Evolutionary conservation across 768 basidiomycete genomes (phyloP).

Genomic region (Sporobolomyces roseus): DNA sequence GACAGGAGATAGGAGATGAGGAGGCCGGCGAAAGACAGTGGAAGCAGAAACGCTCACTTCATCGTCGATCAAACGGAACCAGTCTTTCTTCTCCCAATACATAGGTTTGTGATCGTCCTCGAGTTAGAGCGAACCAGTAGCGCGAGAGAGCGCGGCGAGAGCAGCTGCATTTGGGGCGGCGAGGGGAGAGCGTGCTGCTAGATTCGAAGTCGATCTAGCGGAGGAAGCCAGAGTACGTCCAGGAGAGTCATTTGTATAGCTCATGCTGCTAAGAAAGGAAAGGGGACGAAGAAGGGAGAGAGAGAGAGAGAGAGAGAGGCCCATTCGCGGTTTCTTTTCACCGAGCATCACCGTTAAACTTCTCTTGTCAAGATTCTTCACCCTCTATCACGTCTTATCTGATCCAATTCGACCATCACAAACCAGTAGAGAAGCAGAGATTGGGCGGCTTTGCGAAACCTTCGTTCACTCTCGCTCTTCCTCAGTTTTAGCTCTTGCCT

Average conservation of each 20-base stretch:
- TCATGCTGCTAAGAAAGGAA: not conserved
- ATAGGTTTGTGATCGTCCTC: not conserved
- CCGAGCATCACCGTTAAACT: too few relatives aligned
- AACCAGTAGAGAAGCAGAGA: too few relatives aligned
- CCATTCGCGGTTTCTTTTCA: too few relatives aligned
- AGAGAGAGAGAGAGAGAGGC: too few relatives aligned
- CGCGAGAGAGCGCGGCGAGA: not conserved
- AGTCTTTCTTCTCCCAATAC: not conserved
- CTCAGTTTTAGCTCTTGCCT: not conserved
- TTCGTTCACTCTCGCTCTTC: not conserved
- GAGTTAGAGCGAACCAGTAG: not conserved
- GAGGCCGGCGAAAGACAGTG: too few relatives aligned
- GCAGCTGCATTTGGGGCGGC: not conserved
- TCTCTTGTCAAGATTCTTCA: too few relatives aligned
- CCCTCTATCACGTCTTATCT: too few relatives aligned
- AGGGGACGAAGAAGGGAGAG: too few relatives aligned
- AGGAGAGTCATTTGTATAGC: not conserved
- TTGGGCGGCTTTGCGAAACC: too few relatives aligned
- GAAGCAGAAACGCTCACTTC: constrained; percentile 10
- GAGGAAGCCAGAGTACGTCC: not conserved
- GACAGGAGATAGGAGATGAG: not conserved
- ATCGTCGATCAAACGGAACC: constrained; percentile 14
- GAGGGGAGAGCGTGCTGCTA: not conserved
- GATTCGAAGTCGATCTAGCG: not conserved
- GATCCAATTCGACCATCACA: too few relatives aligned